These are phyloP conservation scores for Apiospora koreana DNA, from an alignment of 2,329 filamentous ascomycete genomes.

Conservation along the genomic window DNA sequence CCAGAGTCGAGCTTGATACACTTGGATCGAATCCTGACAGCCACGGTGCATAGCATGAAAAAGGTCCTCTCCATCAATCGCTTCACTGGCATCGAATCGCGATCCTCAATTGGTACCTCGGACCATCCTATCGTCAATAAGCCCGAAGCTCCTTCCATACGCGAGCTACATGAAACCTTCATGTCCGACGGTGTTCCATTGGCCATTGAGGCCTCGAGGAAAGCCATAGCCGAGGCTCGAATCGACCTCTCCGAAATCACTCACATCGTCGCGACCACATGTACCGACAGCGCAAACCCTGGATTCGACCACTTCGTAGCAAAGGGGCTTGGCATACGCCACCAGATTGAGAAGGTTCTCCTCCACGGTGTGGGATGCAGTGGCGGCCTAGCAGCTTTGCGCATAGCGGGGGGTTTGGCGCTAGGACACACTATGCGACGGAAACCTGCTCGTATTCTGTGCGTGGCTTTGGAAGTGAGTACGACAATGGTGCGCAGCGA, in stretches of 20 bases:
- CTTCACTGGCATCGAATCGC: conserved; percentile 64
- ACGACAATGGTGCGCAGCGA: conserved; percentile 65
- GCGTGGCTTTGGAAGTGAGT: conserved; percentile 64
- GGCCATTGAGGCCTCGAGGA: conserved; percentile 54
- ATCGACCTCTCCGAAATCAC: conserved; percentile 57
- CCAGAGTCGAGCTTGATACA: background rate
- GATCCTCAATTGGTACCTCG: conserved; percentile 62
- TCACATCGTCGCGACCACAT: conserved; percentile 68
- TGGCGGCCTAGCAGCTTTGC: conserved; percentile 61
- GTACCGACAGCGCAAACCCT: conserved; percentile 69
- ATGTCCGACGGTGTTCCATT: conserved; percentile 59
- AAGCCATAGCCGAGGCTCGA: conserved; percentile 57
- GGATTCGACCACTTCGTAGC: conserved; percentile 68
- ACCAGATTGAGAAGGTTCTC: conserved; percentile 63
- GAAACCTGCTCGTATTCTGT: conserved; percentile 63
- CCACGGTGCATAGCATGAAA: conserved; percentile 49
- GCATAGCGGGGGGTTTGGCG: conserved; percentile 67
- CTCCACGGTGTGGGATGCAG: conserved; percentile 68
- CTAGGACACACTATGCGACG: conserved; percentile 61
- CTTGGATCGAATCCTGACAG: background rate
- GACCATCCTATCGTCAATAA: conserved; percentile 64
- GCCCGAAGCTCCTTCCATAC: conserved; percentile 51
- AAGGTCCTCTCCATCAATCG: conserved; percentile 65
- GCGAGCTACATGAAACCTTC: conserved; percentile 56
- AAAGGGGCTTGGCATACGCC: conserved; percentile 57